These are phyloP conservation scores for Angomonas ambiguus DNA, from an alignment of 208 protist species.

Conservation along the genomic window DNA sequence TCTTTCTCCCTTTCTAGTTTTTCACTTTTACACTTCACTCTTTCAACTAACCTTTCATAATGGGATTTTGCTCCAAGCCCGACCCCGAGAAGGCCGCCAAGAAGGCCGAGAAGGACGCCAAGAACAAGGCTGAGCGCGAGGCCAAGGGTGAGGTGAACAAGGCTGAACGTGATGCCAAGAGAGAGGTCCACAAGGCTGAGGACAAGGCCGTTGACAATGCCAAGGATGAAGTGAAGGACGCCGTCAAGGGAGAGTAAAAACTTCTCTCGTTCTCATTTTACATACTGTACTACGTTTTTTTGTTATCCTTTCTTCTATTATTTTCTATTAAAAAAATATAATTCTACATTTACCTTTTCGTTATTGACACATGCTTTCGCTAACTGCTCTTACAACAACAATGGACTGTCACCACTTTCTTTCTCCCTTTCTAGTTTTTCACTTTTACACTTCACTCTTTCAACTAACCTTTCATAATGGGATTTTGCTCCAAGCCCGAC, in stretches of 20 bases:
- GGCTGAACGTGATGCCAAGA: background rate
- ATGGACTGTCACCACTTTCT: too few relatives aligned
- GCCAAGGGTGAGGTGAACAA: background rate
- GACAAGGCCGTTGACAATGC: background rate
- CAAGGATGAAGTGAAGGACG: background rate
- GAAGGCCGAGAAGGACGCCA: background rate
- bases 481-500: background rate
- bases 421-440: background rate
- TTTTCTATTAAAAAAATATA: background rate
- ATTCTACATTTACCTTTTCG: background rate
- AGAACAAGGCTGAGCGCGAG: background rate
- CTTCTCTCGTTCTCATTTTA: too few relatives aligned
- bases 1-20: background rate
- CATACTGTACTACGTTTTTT: constrained; percentile 1
- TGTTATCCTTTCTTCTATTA: background rate
- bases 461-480: background rate
- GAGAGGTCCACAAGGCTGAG: background rate
- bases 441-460: background rate
- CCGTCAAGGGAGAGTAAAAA: background rate
- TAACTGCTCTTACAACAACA: too few relatives aligned
- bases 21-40: background rate
- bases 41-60: background rate
- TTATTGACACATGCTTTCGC: too few relatives aligned
- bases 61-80: constrained; percentile 4
- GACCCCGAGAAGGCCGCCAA: background rate